Percentiles rank a stretch among this genome's conserved stretches.
These are phyloP conservation scores for Nitzschia sp. DNA, from an alignment of 108 stramenopile species.

Conservation along the genomic window DNA sequence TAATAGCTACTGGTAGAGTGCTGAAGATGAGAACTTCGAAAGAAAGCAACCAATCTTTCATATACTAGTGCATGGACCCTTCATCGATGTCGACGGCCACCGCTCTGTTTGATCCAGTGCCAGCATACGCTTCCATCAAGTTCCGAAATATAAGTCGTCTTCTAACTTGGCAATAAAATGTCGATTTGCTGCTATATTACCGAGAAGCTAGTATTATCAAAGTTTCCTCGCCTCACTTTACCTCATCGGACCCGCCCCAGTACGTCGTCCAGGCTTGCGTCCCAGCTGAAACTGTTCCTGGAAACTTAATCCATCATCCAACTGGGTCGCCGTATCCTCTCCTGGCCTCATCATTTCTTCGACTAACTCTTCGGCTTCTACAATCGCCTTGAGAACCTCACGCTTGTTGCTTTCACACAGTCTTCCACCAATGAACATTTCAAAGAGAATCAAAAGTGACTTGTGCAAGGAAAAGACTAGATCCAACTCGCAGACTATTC, in stretches of 20 bases:
- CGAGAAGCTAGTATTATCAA: no score
- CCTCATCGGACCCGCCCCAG: constrained; percentile 25
- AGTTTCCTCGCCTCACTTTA: no score
- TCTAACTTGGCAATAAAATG: no score
- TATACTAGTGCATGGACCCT: no score
- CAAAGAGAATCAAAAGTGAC: constrained; percentile 89
- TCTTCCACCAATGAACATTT: constrained; percentile 95
- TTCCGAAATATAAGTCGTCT: no score
- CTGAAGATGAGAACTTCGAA: no score
- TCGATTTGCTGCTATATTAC: no score
- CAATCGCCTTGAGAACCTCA: constrained; percentile 84
- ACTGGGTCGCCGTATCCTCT: constrained; percentile 84
- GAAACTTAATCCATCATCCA: constrained; percentile 78
- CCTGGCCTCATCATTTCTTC: constrained; percentile 88
- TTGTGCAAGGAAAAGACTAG: constrained; percentile 98
- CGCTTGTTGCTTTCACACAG: constrained; percentile 84
- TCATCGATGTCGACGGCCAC: no score
- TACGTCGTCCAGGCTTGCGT: constrained; percentile 78
- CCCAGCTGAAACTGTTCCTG: constrained; percentile 91
- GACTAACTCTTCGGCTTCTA: constrained; percentile 85
- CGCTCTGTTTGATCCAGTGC: no score
- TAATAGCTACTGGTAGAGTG: no score
- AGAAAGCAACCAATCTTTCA: no score
- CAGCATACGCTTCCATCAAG: no score
- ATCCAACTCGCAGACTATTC: constrained; percentile 93